Percentiles rank a stretch among this genome's conserved stretches.
Conservation (phyloP, 345 rosid species). For the Eucalyptus sp. region DNA sequence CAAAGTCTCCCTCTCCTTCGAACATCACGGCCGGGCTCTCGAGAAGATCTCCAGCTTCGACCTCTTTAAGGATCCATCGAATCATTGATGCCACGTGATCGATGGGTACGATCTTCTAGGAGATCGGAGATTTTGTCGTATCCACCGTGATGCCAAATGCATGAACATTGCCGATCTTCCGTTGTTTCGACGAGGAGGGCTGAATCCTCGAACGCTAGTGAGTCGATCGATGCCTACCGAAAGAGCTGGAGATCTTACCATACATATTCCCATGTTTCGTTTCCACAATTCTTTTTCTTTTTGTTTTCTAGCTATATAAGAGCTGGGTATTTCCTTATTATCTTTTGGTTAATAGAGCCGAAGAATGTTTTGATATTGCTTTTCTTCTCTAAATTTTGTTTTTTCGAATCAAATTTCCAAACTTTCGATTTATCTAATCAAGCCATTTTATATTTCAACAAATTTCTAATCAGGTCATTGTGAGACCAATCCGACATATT, state of each 20-base stretch:
- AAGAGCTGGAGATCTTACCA: too few species aligned
- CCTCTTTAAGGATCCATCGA: not conserved
- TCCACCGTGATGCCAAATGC: not conserved
- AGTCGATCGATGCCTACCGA: not conserved
- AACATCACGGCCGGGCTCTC: not conserved
- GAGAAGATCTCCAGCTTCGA: not conserved
- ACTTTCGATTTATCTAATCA: not conserved
- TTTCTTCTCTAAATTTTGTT: not conserved
- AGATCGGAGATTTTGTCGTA: not conserved
- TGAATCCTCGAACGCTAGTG: not conserved
- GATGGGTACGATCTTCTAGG: not conserved
- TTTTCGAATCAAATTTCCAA: fast-evolving
- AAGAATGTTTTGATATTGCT: not conserved
- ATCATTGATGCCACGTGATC: not conserved
- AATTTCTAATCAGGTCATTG: not conserved
- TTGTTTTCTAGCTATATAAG: not conserved
- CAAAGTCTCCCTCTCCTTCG: not conserved
- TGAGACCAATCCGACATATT: not conserved
- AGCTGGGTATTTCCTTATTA: not conserved
- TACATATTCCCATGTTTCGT: not conserved
- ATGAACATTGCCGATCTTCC: not conserved
- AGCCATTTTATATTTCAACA: not conserved
- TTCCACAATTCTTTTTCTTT: not conserved
- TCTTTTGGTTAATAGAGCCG: not conserved
- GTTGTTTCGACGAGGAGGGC: not conserved